These are phyloP conservation scores for Nemania sp. DNA, from an alignment of 2,329 filamentous ascomycete species.

Conservation along the genomic window DNA sequence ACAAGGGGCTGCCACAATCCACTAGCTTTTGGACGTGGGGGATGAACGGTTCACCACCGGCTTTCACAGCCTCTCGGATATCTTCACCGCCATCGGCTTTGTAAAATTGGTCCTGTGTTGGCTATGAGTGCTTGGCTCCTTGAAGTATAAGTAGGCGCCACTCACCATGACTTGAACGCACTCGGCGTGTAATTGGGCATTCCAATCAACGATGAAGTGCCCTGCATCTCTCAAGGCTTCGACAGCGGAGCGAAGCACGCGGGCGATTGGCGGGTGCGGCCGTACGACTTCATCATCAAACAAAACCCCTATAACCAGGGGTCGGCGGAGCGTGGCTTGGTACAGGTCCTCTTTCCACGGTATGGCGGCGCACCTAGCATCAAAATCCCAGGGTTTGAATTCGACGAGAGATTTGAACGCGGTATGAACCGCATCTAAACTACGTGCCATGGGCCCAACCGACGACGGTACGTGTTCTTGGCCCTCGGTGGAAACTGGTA, in stretches of 20 bases:
- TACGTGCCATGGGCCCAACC: slow-evolving; percentile 69
- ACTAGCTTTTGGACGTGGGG: slow-evolving; percentile 69
- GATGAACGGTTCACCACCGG: slow-evolving; percentile 69
- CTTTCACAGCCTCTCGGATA: slow-evolving; percentile 64
- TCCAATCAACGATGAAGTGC: slow-evolving; percentile 67
- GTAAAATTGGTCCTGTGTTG: slow-evolving; percentile 67
- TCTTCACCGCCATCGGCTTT: slow-evolving; percentile 73
- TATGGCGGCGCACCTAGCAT: slow-evolving; percentile 65
- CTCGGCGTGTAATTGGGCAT: slow-evolving; percentile 63
- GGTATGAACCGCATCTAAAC: slow-evolving; percentile 61
- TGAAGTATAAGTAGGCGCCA: slow-evolving; percentile 7
- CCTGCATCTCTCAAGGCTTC: slow-evolving; percentile 58
- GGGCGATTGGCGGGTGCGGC: slow-evolving; percentile 64
- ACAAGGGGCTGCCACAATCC: slow-evolving; percentile 64
- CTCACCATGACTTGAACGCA: slow-evolving; percentile 67
- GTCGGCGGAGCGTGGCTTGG: slow-evolving; percentile 54
- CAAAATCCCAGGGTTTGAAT: slow-evolving; percentile 64
- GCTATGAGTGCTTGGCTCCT: slow-evolving; percentile 33
- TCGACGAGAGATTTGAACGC: slow-evolving; percentile 62
- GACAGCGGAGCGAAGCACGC: slow-evolving; percentile 57
- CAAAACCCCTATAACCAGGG: slow-evolving; percentile 58
- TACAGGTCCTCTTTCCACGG: slow-evolving; percentile 64
- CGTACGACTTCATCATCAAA: slow-evolving; percentile 64
- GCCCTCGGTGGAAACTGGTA: slow-evolving; percentile 71
- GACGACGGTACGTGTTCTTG: slow-evolving; percentile 74